These are phyloP conservation scores for Turnera subulata DNA, from an alignment of 345 rosid species.

Conservation along the genomic window DNA sequence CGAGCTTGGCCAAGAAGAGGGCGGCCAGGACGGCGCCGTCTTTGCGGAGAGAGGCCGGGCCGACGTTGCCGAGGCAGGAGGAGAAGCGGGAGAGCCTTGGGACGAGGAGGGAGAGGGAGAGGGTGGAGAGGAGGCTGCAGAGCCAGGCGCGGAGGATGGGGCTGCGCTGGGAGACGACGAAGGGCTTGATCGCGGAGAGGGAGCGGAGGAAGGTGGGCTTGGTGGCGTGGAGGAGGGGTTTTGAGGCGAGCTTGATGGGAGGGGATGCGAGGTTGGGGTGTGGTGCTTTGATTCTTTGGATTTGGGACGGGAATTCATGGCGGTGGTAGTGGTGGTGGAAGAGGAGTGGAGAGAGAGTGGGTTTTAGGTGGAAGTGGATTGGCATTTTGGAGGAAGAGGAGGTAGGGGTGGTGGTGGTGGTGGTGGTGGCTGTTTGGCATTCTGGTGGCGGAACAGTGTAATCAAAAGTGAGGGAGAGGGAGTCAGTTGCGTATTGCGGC, in stretches of 20 bases:
- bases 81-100: slow-evolving; percentile 61
- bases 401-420: neutral
- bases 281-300: neutral
- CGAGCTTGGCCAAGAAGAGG: slow-evolving; percentile 43
- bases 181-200: slow-evolving; percentile 51
- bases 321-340: slow-evolving; percentile 12
- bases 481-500: too few species aligned
- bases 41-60: slow-evolving; percentile 27
- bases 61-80: slow-evolving; percentile 26
- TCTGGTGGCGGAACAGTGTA: too few species aligned
- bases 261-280: slow-evolving; percentile 1
- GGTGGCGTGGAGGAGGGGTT: slow-evolving; percentile 17
- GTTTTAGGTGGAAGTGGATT: slow-evolving; percentile 1
- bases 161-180: slow-evolving; percentile 47
- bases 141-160: slow-evolving; percentile 77
- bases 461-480: too few species aligned
- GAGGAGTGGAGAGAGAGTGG: slow-evolving; percentile 15
- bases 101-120: slow-evolving; percentile 64
- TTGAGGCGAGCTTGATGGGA: slow-evolving; percentile 1
- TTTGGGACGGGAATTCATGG: neutral
- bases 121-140: slow-evolving; percentile 66
- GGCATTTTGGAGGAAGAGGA: neutral
- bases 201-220: slow-evolving; percentile 18
- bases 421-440: neutral
- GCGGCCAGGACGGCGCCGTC: slow-evolving; percentile 43